Base-by-base conservation (phyloP, 371 early-diverging fungal species). In the Mucor ambiguus region DNA sequence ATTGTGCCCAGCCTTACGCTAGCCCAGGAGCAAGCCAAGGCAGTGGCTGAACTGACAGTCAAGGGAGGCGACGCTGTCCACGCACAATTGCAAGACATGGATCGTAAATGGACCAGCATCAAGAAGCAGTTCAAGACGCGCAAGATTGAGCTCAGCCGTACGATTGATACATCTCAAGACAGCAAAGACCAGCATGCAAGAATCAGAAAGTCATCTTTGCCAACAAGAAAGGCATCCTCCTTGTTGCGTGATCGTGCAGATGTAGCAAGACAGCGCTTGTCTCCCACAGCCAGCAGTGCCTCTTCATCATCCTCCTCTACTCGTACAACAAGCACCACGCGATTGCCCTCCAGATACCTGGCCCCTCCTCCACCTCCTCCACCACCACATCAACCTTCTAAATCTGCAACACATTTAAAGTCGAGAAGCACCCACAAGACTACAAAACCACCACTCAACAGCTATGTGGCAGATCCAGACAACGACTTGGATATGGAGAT, bases 401-500 rank as follows among this genome's bases (percentile, higher is more conserved):
- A 76, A 71, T 79, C 79, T 2, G 71, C 73, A 1, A 70, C 65
- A 0, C 48, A 64, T 32, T 55, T 66, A 24, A 64, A 68, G 2
- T 65, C 68, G 35, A 30, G 55, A 22, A 43, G 54, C 2, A 26
- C 59, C 4, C 35, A 44, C 20, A 18, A 46, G 18, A 7, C 16
- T 14, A 43, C 46, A 5, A 70, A 80, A 63, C 65, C 75, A 43
- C 68, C 79, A 16, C 54, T 74, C 11, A 84, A 86, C 59, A 61
- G 67, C 6, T 90, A 90, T 57, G 77, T 87, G 22, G 85, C 92
- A 0, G 85, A 90, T 72, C 83, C 88, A 22, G 71, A 73, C 41
- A 89, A 89, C 56, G 84, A 79, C 30, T 66, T 92, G 61, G 92
- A 92, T 76, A 89, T 90, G 14, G 89, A 89, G 65, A 86, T 92